Conservation (phyloP, 257 asterid species). For the Parsonsia alboflavescens region DNA sequence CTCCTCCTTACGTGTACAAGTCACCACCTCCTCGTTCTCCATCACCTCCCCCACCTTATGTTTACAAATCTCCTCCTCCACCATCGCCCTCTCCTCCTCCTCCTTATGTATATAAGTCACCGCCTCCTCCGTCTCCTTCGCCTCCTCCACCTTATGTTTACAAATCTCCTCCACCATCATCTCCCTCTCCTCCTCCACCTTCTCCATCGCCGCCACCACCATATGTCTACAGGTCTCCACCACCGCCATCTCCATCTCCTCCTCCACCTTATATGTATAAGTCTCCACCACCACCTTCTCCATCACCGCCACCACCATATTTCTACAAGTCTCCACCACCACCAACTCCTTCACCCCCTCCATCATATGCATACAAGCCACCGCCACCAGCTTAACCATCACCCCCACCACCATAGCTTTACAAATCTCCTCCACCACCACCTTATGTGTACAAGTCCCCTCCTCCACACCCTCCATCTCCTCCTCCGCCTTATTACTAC, state of each 20-base stretch:
- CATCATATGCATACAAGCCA: constrained; percentile 31
- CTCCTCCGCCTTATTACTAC: constrained; percentile 19
- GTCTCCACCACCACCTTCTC: constrained; percentile 32
- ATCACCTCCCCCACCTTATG: no score
- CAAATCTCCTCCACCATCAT: no score
- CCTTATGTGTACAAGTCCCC: no score
- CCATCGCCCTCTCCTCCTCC: no score
- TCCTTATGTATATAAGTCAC: no score
- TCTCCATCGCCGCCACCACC: no score
- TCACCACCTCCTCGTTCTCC: no score
- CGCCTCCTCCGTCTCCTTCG: no score
- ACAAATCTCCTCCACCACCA: constrained; percentile 36
- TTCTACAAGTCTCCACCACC: constrained; percentile 41
- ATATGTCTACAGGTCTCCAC: neutral
- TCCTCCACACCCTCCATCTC: constrained; percentile 6
- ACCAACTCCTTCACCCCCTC: constrained; percentile 30
- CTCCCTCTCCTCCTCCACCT: no score
- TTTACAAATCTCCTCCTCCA: no score
- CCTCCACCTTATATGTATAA: constrained; percentile 32
- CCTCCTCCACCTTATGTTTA: no score
- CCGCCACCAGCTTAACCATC: constrained; percentile 34
- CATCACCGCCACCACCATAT: constrained; percentile 26
- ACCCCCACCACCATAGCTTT: constrained; percentile 42
- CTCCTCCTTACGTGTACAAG: no score
- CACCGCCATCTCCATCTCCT: constrained; percentile 16